Base-by-base conservation (phyloP, 306 rosid species). In the Abrus pulchellus region DNA sequence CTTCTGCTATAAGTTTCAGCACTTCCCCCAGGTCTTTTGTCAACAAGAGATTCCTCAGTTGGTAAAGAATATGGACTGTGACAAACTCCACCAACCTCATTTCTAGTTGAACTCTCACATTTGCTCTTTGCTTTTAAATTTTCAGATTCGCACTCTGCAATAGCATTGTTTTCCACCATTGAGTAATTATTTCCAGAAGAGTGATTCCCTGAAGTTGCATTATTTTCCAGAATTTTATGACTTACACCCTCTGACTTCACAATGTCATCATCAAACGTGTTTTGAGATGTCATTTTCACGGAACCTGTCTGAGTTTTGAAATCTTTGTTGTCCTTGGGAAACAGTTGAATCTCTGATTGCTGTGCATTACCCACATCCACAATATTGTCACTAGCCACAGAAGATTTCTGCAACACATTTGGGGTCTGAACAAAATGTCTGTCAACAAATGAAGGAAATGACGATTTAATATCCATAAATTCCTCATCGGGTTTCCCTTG, bases 81-180 rank as follows among this genome's bases (percentile, higher is more conserved):
- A 75, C 60, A 65, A 43, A 32, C 89, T 71, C 68, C 87, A 86
- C 75, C 87, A 79, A 61, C 87, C 62, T 85, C 85, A 82, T 57
- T 70, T 74, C 29, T 54, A 32, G 81, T 45, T 79, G 83, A 82
- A 74, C 75, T 69, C 64, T 33, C 81, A 68, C 33, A 7, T 43
- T 71, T 52, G 74, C 83, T 84, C 72, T 80, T 64, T 11, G 80
- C 70, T 63, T 72, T 84, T 81, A 64, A 78, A 72, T 68, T 82
- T 68, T 30, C 77, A 81, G 75, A 75, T 28, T 70, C 70, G 28
- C 62, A 56, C 41, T 62, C 52, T 45, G 45, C 40, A 14, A 32
- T 28, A 61, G 13, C 54, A 71, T 71, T 50, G 72, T 48, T 81
- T 71, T 77, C 80, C 29, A 55, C 13, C 14, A 1, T 49, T 28